These are phyloP conservation scores for Globisporangium heterothallicum DNA, from an alignment of 352 stramenopile genomes.

Conservation along the genomic window DNA sequence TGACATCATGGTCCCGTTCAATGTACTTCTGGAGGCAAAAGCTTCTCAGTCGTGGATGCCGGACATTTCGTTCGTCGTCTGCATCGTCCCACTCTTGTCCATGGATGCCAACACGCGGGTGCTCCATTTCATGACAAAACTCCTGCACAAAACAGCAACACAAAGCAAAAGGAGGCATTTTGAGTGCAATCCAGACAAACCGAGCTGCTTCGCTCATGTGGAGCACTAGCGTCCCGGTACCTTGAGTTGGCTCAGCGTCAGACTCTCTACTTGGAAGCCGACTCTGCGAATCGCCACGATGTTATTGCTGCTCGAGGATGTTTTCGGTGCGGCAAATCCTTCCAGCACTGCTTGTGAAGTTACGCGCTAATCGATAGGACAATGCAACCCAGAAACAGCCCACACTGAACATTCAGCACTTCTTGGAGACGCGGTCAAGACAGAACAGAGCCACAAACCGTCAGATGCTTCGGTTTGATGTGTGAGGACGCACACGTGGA, in stretches of 20 bases:
- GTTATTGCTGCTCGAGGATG: not conserved
- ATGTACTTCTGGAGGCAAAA: constrained; percentile 48
- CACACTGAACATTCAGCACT: not conserved
- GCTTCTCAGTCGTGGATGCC: not conserved
- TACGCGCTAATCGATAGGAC: constrained; percentile 20
- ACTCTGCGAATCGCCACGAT: constrained; percentile 26
- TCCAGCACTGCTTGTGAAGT: constrained; percentile 37
- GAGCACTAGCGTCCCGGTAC: too few species aligned
- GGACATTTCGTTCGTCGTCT: not conserved
- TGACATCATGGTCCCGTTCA: constrained; percentile 19
- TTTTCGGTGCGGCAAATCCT: constrained; percentile 14
- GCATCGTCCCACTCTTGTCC: constrained; percentile 5
- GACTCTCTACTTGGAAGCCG: constrained; percentile 25
- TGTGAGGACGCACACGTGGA: constrained; percentile 35
- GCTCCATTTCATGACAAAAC: constrained; percentile 36
- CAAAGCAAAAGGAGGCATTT: too few species aligned
- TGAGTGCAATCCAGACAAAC: too few species aligned
- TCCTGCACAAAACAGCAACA: constrained; percentile 15
- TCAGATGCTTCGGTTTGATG: constrained; percentile 33
- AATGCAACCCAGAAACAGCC: not conserved
- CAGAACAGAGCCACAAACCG: constrained; percentile 15
- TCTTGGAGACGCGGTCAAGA: not conserved
- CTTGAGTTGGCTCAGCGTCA: constrained; percentile 27
- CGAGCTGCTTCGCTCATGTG: too few species aligned
- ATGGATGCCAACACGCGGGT: constrained; percentile 9